Evolutionary conservation across 2,329 filamentous ascomycete species (phyloP).

Genomic region (Stagonosporopsis cucurbitacearum): DNA sequence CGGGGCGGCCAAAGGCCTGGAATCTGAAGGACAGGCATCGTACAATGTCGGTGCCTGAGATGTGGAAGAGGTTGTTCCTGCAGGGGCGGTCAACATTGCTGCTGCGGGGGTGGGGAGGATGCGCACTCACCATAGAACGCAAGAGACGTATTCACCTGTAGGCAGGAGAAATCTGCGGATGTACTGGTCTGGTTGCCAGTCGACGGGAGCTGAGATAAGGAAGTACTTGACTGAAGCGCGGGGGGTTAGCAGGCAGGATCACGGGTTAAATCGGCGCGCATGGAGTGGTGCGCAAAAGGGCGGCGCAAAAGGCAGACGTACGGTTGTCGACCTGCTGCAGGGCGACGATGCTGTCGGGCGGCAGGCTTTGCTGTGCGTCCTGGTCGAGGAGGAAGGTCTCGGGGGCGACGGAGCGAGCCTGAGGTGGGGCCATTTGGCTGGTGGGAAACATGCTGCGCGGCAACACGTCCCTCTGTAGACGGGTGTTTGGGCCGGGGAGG

Average conservation of each 20-base stretch:
- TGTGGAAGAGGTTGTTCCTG: slow-evolving; percentile 98
- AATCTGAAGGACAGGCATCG: slow-evolving; percentile 97
- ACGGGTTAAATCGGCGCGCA: slow-evolving; percentile 7
- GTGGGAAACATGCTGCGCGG: slow-evolving; percentile 57
- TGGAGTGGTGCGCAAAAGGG: too few relatives aligned
- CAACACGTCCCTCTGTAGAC: slow-evolving; percentile 43
- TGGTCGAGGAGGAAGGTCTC: slow-evolving; percentile 99
- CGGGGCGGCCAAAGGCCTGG: slow-evolving; percentile 95
- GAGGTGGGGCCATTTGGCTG: slow-evolving; percentile 80
- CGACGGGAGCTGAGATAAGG: slow-evolving; percentile 96
- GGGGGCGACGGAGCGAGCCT: slow-evolving; percentile 73
- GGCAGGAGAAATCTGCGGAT: slow-evolving; percentile 94
- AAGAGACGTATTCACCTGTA: slow-evolving; percentile 98
- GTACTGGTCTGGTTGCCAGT: slow-evolving; percentile 96
- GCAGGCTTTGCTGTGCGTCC: slow-evolving; percentile 94
- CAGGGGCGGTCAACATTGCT: slow-evolving; percentile 33
- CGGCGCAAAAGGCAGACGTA: slow-evolving; percentile 73
- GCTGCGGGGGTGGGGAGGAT: background rate
- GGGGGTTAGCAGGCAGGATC: slow-evolving; percentile 40
- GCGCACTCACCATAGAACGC: slow-evolving; percentile 78
- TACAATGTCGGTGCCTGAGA: slow-evolving; percentile 98
- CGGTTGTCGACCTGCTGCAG: slow-evolving; percentile 98
- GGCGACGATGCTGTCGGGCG: slow-evolving; percentile 94
- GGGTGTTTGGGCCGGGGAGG: slow-evolving; percentile 37
- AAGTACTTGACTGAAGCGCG: slow-evolving; percentile 92